Evolutionary conservation across 306 rosid species (phyloP).

Genomic region (Pueraria montana): DNA sequence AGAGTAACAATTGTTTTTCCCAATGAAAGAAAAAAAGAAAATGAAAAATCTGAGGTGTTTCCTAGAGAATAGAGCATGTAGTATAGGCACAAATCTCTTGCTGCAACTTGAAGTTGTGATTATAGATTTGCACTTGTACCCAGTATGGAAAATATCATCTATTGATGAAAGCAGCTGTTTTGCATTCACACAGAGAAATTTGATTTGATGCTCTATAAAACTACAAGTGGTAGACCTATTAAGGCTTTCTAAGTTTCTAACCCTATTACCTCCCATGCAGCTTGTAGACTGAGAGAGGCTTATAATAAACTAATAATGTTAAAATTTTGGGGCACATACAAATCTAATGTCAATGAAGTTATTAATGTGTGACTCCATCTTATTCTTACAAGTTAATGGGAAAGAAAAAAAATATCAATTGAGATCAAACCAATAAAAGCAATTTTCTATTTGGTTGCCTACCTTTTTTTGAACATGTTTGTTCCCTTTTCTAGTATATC

Average conservation of each 20-base stretch:
- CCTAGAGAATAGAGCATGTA: neutral
- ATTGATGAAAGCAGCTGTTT: neutral
- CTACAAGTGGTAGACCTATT: neutral
- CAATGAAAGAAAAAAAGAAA: neutral
- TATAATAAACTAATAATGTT: constrained; percentile 1
- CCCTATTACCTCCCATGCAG: neutral
- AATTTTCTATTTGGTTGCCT: constrained; percentile 26
- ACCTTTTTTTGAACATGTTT: constrained; percentile 24
- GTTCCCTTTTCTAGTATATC: neutral
- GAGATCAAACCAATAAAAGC: constrained; percentile 32
- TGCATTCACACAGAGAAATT: neutral
- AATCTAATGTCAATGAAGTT: neutral
- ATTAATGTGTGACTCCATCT: neutral
- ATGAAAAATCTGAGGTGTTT: neutral
- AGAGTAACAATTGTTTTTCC: neutral
- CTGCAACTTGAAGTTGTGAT: neutral
- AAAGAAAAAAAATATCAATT: constrained; percentile 8
- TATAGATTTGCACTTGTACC: constrained; percentile 14
- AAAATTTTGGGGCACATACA: constrained; percentile 5
- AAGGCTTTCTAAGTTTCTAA: neutral
- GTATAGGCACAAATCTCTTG: neutral
- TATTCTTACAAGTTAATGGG: constrained; percentile 35
- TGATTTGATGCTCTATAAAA: neutral
- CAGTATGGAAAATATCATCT: neutral
- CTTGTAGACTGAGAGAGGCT: neutral